Evolutionary conservation across 345 rosid genomes (phyloP), one percentile per base, ranked within the genome.

Genomic region (Lagerstroemia speciosa): DNA sequence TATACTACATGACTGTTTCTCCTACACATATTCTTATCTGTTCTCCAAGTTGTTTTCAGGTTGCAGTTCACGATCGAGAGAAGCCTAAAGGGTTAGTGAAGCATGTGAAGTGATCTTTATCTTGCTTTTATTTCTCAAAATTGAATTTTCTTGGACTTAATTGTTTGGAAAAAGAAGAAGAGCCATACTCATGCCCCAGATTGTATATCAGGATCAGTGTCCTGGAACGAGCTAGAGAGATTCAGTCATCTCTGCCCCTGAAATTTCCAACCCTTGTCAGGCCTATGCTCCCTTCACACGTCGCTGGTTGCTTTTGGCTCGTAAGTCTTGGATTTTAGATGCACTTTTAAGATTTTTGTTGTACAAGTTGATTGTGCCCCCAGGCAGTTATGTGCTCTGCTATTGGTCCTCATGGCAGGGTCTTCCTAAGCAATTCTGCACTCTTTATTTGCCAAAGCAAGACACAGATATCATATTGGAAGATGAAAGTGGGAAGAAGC

Each of bases 291-390:
- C 75, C 67, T 27, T 78, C 75, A 14, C 72, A 71, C 64, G 78
- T 71, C 64, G 24, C 70, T 30, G 78, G 77, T 0, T 75, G 78
- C 14, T 70, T 62, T 74, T 71, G 73, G 65, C 48, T 72, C 66
- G 74, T 72, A 66, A 62, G 64, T 17, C 73, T 9, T 63, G 20
- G 27, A 26, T 12, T 37, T 65, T 37, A 32, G 5, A 57, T 5
- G 1, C 52, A 55, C 14, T 72, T 66, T 4, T 30, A 2, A 66
- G 1, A 1, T 2, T 62, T 6, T 22, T 66, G 10, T 30, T 45
- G 6, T n/a, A 27, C 26, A 55, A 55, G 24, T n/a, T 55, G 31
- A 1, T 55, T 22, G 61, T 55, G 24, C 61, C 15, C 16, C n/a
- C 2, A n/a, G 36, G 50, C 29, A 19, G 50, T 40, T 15, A 43